phyloP scores from a whole-genome alignment of 2,329 filamentous ascomycete genomes.

The Phyllosticta citriasiana region DNA sequence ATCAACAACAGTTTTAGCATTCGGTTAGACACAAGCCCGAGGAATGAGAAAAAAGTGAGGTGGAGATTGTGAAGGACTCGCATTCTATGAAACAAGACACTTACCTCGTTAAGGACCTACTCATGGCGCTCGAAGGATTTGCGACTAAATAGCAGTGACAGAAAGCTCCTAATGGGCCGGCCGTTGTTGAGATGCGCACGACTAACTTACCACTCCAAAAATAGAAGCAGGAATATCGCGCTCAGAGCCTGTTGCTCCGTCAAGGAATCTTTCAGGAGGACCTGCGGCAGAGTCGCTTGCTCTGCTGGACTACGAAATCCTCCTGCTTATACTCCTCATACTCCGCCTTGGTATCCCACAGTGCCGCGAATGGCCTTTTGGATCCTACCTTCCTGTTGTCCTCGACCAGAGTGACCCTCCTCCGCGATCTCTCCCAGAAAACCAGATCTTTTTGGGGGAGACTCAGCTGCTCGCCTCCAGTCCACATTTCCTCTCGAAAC shows the following conservation, averaged over 20 bases:
- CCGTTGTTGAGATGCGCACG: not conserved
- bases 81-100: not conserved
- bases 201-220: not conserved
- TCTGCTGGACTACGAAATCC: not conserved
- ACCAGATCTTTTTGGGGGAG: constrained; percentile 7
- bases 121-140: not conserved
- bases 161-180: not conserved
- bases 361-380: not conserved
- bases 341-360: not conserved
- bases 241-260: not conserved
- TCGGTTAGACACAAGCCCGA: not conserved
- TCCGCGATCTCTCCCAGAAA: constrained; percentile 1
- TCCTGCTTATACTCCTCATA: not conserved
- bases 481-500: constrained; percentile 26
- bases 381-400: not conserved
- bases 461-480: constrained; percentile 16
- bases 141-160: not conserved
- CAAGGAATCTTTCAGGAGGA: not conserved
- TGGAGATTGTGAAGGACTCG: not conserved
- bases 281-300: not conserved
- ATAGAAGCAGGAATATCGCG: not conserved
- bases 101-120: not conserved
- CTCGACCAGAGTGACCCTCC: not conserved
- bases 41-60: not conserved
- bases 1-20: not conserved